A percentile compares a stretch with the other conserved stretches of the same genome.
These are phyloP conservation scores for Psilocybe subaeruginosa DNA, from an alignment of 768 basidiomycete genomes.

Conservation along the genomic window DNA sequence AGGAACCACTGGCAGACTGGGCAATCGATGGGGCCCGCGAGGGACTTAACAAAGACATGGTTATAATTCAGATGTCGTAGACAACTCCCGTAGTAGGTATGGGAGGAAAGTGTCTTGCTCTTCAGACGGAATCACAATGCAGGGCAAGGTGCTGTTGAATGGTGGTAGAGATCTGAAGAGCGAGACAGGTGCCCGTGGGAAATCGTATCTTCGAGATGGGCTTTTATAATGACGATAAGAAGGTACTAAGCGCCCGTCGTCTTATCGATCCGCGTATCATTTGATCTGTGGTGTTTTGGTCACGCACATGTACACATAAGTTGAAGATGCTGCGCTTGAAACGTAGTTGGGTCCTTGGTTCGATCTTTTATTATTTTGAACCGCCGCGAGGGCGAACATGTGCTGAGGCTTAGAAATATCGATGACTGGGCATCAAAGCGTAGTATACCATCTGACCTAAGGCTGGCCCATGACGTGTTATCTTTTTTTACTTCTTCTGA, in stretches of 20 bases:
- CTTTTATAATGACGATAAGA: not conserved
- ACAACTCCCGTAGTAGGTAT: not conserved
- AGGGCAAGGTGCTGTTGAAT: not conserved
- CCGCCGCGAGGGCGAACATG: not conserved
- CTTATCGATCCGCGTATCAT: not conserved
- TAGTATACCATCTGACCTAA: too few relatives aligned
- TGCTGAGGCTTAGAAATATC: not conserved
- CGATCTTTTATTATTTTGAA: too few relatives aligned
- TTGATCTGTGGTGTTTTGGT: too few relatives aligned
- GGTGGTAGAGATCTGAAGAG: conserved; percentile 14
- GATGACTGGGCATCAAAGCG: not conserved
- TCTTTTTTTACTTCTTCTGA: too few relatives aligned
- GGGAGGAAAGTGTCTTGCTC: conserved; percentile 13
- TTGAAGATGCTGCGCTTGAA: too few relatives aligned
- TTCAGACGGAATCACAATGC: conserved; percentile 5
- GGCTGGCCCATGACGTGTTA: too few relatives aligned
- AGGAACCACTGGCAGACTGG: not conserved
- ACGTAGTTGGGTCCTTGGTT: too few relatives aligned
- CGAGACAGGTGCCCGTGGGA: conserved; percentile 12
- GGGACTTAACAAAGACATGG: not conserved
- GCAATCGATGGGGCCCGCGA: not conserved
- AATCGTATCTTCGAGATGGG: not conserved
- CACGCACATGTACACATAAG: too few relatives aligned
- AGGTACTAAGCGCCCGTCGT: conserved; percentile 9
- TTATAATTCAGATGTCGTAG: not conserved